Evolutionary conservation across 75 land plant genomes (phyloP).

Genomic region (Picea sitchensis): DNA sequence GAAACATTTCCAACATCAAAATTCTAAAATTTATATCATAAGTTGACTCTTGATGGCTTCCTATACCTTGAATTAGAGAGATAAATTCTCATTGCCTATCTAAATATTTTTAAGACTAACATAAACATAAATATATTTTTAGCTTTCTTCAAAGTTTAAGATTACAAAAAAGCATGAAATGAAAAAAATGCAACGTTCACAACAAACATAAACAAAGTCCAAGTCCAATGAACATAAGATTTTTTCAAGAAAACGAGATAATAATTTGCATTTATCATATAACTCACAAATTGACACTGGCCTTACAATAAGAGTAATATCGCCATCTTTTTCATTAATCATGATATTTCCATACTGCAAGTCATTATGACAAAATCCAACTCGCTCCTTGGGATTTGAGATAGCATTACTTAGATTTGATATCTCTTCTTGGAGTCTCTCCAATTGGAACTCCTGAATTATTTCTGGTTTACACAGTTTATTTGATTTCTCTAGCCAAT

Average conservation of each 20-base stretch:
- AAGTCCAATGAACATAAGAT: background rate
- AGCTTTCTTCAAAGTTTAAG: too few relatives aligned
- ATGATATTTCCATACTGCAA: conserved; percentile 54
- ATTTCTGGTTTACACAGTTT: conserved; percentile 18
- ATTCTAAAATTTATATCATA: too few relatives aligned
- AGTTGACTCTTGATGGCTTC: background rate
- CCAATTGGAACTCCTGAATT: conserved; percentile 27
- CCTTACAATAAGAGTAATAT: conserved; percentile 41
- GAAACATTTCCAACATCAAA: too few relatives aligned
- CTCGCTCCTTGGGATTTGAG: conserved; percentile 14
- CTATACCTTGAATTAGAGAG: background rate
- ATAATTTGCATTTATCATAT: background rate
- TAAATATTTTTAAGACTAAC: background rate
- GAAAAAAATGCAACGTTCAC: background rate
- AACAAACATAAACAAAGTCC: background rate
- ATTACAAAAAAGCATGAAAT: background rate
- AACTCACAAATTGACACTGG: background rate
- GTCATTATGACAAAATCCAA: conserved; percentile 55
- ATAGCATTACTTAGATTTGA: conserved; percentile 16
- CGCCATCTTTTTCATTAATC: conserved; percentile 26
- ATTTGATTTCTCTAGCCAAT: conserved; percentile 35
- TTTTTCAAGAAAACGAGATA: background rate
- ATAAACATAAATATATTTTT: too few relatives aligned
- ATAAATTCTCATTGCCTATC: background rate
- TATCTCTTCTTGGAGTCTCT: conserved; percentile 20